Evolutionary conservation across 2,329 filamentous ascomycete species (phyloP), one percentile per base, ranked within the genome.

Genomic region (Teratosphaeria zuluensis): DNA sequence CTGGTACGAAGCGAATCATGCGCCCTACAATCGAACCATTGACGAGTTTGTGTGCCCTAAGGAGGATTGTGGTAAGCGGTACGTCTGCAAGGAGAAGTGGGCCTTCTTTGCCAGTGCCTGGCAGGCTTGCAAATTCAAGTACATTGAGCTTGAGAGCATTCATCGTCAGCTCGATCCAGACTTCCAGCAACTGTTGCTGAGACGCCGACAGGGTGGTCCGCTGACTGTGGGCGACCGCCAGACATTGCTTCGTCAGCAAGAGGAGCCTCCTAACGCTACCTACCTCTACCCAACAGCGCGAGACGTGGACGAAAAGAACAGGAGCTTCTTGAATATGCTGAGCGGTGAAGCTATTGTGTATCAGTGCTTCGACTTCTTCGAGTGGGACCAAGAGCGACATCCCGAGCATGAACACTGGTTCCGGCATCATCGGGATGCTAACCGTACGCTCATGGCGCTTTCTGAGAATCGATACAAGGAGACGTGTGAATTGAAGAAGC

Each of bases 51-150:
- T n/a, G n/a, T n/a, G n/a, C n/a, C n/a, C n/a, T n/a, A n/a, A n/a
- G n/a, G n/a, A n/a, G n/a, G n/a, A n/a, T n/a, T n/a, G n/a, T n/a
- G n/a, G n/a, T n/a, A n/a, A n/a, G n/a, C n/a, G n/a, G n/a, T n/a
- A n/a, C n/a, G n/a, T n/a, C n/a, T n/a, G n/a, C n/a, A n/a, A n/a
- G n/a, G n/a, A n/a, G n/a, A n/a, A n/a, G 48, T 86, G 82, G 80
- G 84, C 83, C 0, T 87, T 87, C 63, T 72, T 75, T 21, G 83
- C 80, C 62, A 58, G 69, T 1, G 78, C 77, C 0, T 87, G 84
- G 84, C 59, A 71, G 11, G 72, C 79, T 51, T 81, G 81, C 61
- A 63, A 78, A 1, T 85, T 87, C 63, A 68, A 67, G 1, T 75
- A 82, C 59, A 71, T 84, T 1, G 74, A 82, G 7, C 73, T 87